phyloP scores from a whole-genome alignment of 495 filamentous ascomycete species.

The Baudoinia panamericana region DNA sequence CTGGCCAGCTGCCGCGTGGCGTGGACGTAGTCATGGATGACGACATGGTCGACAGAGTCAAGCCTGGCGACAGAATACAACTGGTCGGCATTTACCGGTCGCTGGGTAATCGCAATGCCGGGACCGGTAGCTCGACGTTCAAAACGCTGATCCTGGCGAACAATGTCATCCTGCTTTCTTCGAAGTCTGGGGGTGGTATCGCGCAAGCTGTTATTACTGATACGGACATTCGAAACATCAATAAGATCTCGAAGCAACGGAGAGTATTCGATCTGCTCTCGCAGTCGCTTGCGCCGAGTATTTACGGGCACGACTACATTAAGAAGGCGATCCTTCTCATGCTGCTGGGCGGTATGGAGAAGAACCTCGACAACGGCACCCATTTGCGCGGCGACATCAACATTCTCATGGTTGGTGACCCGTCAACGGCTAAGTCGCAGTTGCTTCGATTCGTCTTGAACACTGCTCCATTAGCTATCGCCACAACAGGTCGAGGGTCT shows the following conservation, averaged over 20 bases:
- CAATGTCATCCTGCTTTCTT: slow-evolving; percentile 87
- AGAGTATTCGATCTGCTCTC: slow-evolving; percentile 86
- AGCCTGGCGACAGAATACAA: slow-evolving; percentile 92
- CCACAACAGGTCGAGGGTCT: slow-evolving; percentile 91
- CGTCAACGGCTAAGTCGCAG: slow-evolving; percentile 96
- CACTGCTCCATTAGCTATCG: slow-evolving; percentile 91
- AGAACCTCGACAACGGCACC: slow-evolving; percentile 95
- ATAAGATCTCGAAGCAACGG: slow-evolving; percentile 91
- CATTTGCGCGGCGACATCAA: slow-evolving; percentile 98
- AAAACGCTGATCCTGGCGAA: slow-evolving; percentile 88
- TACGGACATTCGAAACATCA: slow-evolving; percentile 95
- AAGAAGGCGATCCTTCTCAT: slow-evolving; percentile 97
- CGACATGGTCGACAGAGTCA: slow-evolving; percentile 86
- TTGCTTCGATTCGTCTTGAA: slow-evolving; percentile 95
- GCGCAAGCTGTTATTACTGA: slow-evolving; percentile 91
- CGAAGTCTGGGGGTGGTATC: slow-evolving; percentile 89
- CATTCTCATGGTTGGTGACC: slow-evolving; percentile 98
- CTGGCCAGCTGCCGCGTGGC: slow-evolving; percentile 86
- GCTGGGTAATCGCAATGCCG: slow-evolving; percentile 83
- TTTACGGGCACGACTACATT: slow-evolving; percentile 94
- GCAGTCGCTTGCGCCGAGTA: slow-evolving; percentile 95
- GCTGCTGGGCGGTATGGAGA: slow-evolving; percentile 96
- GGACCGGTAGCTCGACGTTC: slow-evolving; percentile 77
- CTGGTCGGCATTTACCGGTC: slow-evolving; percentile 89
- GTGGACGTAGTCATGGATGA: slow-evolving; percentile 98